Evolutionary conservation across 805 yeast species (phyloP), one percentile per base, ranked within the genome.

Genomic region (Brettanomyces naardenensis): DNA sequence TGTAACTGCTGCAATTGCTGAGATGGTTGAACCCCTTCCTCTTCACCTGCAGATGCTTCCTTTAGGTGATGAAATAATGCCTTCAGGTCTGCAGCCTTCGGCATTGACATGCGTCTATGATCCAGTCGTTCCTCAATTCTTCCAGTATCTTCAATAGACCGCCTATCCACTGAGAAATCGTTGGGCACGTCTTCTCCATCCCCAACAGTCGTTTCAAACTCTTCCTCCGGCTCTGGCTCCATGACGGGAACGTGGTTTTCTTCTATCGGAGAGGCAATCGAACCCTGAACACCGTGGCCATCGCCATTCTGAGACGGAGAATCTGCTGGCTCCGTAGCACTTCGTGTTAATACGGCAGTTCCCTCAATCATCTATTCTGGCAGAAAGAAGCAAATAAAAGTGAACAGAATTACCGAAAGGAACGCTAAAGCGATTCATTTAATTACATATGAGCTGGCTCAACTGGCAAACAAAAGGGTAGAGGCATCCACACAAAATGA

Each of bases 111-210:
- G 10, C 10, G 11, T 23, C 10, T 9, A 20, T 31, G 26, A 9
- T 20, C 34, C 13, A 31, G 5, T 13, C 34, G 25, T 17, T 31
- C 34, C 13, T 28, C 38, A 4, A n/a, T 19, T 19, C 32, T 28
- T 18, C 38, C 38, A 1, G 38, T 35, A 14, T 35, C 38, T 20
- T 35, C 38, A 5, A 28, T 13, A 6, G 20, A 7, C 18, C 18
- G 28, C n/a, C 22, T 22, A 17, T 20, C 32, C 19, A 35, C 20
- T 13, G 27, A 18, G 14, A 23, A 7, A 6, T 21, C 17, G 21
- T 35, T 35, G n/a, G 38, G 38, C 17, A 35, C 23, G 7, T 35
- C 38, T 6, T 29, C 28, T 19, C 33, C 28, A 20, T 20, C 20
- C 14, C 19, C 18, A 9, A 19, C 18, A 7, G 30, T 27, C 19